Evolutionary conservation across 768 basidiomycete genomes (phyloP), one percentile per base, ranked within the genome.

Genomic region (Pleurotus djamor): DNA sequence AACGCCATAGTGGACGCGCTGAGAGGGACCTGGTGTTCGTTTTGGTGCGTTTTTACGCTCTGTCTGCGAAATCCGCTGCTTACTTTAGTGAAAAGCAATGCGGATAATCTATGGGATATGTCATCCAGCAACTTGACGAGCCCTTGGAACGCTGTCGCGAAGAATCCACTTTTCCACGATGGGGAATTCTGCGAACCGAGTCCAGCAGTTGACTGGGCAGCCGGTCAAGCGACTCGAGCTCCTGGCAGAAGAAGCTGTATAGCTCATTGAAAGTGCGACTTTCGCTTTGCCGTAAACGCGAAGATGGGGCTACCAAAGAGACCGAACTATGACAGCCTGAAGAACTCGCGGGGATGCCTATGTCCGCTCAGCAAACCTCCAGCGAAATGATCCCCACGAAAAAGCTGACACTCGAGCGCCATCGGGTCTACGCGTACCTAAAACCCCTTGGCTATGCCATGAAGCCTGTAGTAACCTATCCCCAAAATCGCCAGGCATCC

Each of bases 341-440:
- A 32, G 74, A 75, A 7, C 70, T 84, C 9, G 73, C 73, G 12
- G 92, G 91, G 4, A 75, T 79, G 0, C 92, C 94, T 0, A 96
- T 98, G 90, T 87, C 85, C 52, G 94, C 94, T 3, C 92, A 97
- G 70, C 93, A 98, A 66, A 93, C 89, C 0, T 98, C 86, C 67
- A 79, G 82, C 1, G 89, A 91, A 67, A 90, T 96, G 85, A 86
- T 97, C 57, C 93, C 91, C 4, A 79, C 72, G 50, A 88, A 90
- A 45, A 86, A 84, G n/a, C 48, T 98, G 38, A 90, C 89, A 0
- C 72, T 93, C 63, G 96, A 98, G 68, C 83, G 85, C 60, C 95
- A 96, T 70, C 94, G 97, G 80, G 96, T 93, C 17, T 98, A 90
- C 67, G 84, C 96, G 0, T 95, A 96, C 72, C 80, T 99, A 35